Conservation (phyloP, 148 eudicot genomes). For the Heliosperma pusillum region DNA sequence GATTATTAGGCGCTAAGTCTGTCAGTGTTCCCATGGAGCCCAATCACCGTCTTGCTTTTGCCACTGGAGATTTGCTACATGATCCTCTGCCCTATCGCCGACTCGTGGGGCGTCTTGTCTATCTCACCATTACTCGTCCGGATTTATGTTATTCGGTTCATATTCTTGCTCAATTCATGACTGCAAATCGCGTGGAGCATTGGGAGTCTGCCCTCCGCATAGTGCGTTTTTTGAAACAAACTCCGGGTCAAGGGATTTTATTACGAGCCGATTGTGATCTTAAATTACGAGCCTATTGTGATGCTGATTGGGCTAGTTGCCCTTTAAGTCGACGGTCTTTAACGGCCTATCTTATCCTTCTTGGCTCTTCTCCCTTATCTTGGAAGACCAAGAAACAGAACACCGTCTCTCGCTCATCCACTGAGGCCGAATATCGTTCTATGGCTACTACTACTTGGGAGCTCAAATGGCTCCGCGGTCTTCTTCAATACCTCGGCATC, state of each 20-base stretch:
- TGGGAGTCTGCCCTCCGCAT: not conserved
- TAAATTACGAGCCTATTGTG: not conserved
- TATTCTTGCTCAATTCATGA: not conserved
- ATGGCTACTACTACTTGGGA: not conserved
- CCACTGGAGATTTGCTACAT: not conserved
- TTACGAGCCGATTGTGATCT: not conserved
- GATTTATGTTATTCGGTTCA: not conserved
- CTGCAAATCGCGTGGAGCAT: not conserved
- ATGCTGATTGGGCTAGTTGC: not conserved
- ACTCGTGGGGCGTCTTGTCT: not conserved
- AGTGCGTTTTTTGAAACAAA: not conserved
- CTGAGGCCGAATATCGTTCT: not conserved
- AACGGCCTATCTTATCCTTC: not conserved
- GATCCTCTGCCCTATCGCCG: not conserved
- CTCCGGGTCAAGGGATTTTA: not conserved
- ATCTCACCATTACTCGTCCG: not conserved
- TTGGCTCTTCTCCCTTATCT: not conserved
- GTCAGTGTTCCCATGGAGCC: not conserved
- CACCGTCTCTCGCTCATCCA: not conserved
- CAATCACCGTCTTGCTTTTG: not conserved
- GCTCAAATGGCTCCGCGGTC: not conserved
- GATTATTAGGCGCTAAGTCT: not conserved
- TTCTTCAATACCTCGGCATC: too few species aligned
- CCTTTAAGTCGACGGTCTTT: not conserved
- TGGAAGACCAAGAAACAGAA: not conserved